Percentiles rank a stretch among this genome's conserved stretches.
phyloP scores from a whole-genome alignment of 805 yeast genomes.

The Hanseniaspora mollemarum region DNA sequence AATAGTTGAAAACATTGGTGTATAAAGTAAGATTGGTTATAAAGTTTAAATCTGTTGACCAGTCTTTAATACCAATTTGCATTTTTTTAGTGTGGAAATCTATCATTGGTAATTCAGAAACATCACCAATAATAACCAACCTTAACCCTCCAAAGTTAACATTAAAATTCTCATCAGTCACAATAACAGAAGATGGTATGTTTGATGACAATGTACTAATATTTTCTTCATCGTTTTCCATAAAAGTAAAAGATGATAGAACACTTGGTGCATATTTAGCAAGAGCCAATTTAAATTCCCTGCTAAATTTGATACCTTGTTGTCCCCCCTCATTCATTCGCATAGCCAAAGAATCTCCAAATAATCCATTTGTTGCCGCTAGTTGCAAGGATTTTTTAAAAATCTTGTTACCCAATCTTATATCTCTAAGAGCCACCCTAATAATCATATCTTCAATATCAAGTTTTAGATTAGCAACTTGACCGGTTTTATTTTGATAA shows the following conservation, averaged over 20 bases:
- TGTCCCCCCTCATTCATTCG: conserved; percentile 17
- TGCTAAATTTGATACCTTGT: conserved; percentile 35
- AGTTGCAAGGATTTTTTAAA: conserved; percentile 58
- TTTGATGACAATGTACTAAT: conserved; percentile 18
- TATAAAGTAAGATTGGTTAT: conserved; percentile 52
- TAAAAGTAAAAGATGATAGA: conserved; percentile 23
- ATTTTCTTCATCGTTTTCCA: conserved; percentile 34
- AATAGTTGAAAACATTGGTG: conserved; percentile 72
- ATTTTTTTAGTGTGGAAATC: conserved; percentile 68
- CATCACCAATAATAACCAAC: conserved; percentile 76
- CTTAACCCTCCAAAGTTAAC: conserved; percentile 66
- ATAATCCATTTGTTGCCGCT: conserved; percentile 24
- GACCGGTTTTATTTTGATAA: conserved; percentile 58
- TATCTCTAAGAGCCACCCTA: conserved; percentile 78
- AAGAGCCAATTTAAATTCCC: conserved; percentile 49
- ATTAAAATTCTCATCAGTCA: conserved; percentile 57
- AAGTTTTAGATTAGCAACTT: conserved; percentile 53
- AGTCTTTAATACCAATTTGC: conserved; percentile 54
- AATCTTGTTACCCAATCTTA: conserved; percentile 63
- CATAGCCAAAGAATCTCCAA: conserved; percentile 18
- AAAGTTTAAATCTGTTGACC: conserved; percentile 77
- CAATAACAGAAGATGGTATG: conserved; percentile 32
- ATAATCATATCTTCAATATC: conserved; percentile 70
- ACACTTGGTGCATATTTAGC: conserved; percentile 62
- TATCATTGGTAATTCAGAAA: conserved; percentile 77